These are phyloP conservation scores for Moricandia moricandioides DNA, from an alignment of 345 rosid species.

Conservation along the genomic window DNA sequence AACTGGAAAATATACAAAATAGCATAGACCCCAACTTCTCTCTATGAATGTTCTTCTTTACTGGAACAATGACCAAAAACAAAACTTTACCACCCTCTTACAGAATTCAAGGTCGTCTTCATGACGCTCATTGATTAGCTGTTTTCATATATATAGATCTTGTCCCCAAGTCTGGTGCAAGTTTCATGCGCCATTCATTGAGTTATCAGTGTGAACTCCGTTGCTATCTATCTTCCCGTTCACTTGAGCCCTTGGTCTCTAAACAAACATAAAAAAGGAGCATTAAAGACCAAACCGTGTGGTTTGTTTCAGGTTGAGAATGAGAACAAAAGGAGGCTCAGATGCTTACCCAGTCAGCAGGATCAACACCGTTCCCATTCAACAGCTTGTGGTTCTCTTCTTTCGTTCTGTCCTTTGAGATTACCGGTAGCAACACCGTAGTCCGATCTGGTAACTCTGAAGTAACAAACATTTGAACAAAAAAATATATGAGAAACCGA, in stretches of 20 bases:
- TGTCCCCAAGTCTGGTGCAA: neutral
- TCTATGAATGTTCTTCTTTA: conserved; percentile 5
- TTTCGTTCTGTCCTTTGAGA: conserved; percentile 69
- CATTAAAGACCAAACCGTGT: neutral
- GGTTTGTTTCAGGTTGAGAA: neutral
- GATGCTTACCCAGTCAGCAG: conserved; percentile 78
- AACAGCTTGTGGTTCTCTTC: conserved; percentile 94
- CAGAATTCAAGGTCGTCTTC: conserved; percentile 11
- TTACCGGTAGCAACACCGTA: conserved; percentile 57
- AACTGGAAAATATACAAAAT: conserved; percentile 28
- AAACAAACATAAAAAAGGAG: conserved; percentile 1
- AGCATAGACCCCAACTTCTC: conserved; percentile 3
- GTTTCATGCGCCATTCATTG: conserved; percentile 69
- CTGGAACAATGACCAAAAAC: conserved; percentile 22
- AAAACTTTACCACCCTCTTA: conserved; percentile 21
- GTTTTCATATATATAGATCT: conserved; percentile 1
- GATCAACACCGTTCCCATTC: conserved; percentile 80
- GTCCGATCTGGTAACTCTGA: conserved; percentile 89
- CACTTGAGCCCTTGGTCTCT: conserved; percentile 80
- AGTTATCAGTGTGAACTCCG: conserved; percentile 53
- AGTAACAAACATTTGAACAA: conserved; percentile 4
- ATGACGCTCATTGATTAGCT: neutral
- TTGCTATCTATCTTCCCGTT: conserved; percentile 81
- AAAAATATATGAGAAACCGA: conserved; percentile 1
- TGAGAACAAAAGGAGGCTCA: neutral